These are phyloP conservation scores for Zoysia matrella DNA, from an alignment of 202 grass and related monocot species.

Conservation along the genomic window DNA sequence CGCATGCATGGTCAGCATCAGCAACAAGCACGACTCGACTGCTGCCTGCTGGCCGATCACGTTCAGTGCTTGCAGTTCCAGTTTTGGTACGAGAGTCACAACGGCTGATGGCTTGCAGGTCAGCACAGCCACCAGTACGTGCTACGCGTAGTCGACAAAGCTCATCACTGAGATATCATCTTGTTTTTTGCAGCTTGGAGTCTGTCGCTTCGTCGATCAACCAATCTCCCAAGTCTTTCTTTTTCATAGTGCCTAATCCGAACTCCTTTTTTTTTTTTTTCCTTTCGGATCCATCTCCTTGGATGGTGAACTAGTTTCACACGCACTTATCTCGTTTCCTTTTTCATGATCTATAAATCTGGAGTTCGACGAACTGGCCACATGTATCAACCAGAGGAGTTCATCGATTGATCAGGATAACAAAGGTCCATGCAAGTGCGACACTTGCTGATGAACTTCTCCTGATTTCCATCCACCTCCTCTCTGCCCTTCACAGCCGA, in stretches of 20 bases:
- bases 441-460: neutral
- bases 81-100: neutral
- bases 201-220: slow-evolving; percentile 22
- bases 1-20: neutral
- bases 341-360: slow-evolving; percentile 10
- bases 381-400: too few relatives aligned
- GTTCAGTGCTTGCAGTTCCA: neutral
- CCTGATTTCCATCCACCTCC: too few relatives aligned
- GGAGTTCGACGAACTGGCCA: neutral
- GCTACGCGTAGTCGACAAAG: neutral
- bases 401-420: neutral
- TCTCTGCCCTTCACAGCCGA: too few relatives aligned
- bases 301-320: neutral
- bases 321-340: neutral
- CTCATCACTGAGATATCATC: neutral
- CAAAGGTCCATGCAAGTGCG: neutral
- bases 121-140: too few relatives aligned
- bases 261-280: neutral
- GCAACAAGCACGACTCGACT: neutral
- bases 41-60: neutral
- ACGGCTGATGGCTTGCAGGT: too few relatives aligned
- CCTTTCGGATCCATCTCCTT: neutral
- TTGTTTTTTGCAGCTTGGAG: too few relatives aligned
- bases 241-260: slow-evolving; percentile 3
- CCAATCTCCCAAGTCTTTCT: slow-evolving; percentile 4